A percentile compares a stretch with the other conserved stretches of the same genome.
Evolutionary conservation across 2,329 filamentous ascomycete species (phyloP).

Genomic region (Fusarium drepaniforme): DNA sequence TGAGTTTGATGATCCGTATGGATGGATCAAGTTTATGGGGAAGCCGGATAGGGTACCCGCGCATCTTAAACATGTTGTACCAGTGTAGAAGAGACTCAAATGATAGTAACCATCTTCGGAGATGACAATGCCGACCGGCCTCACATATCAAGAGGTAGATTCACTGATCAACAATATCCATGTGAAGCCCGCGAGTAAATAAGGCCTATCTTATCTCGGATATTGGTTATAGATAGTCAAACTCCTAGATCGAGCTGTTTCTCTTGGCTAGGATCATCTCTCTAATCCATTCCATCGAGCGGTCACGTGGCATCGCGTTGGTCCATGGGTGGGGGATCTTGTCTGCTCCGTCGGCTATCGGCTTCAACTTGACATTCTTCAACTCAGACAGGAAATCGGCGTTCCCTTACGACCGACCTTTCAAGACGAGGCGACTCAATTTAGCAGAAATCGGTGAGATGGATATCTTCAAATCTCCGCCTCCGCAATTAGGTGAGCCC

Average conservation of each 20-base stretch:
- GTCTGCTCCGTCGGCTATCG: neutral
- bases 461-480: neutral
- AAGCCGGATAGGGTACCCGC: neutral
- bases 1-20: neutral
- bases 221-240: neutral
- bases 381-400: neutral
- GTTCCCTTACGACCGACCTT: neutral
- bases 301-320: neutral
- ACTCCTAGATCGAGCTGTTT: neutral
- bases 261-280: neutral
- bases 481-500: neutral
- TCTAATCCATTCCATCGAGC: neutral
- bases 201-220: slow-evolving; percentile 2
- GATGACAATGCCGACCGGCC: too few species aligned
- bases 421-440: neutral
- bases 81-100: neutral
- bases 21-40: neutral
- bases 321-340: neutral
- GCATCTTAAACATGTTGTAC: neutral
- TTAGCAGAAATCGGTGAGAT: neutral
- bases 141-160: neutral
- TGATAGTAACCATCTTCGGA: neutral
- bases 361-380: neutral
- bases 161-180: neutral
- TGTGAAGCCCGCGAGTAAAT: neutral